Evolutionary conservation across 345 rosid species (phyloP), one percentile per base, ranked within the genome.

Genomic region (Gossypium rotundifolium): DNA sequence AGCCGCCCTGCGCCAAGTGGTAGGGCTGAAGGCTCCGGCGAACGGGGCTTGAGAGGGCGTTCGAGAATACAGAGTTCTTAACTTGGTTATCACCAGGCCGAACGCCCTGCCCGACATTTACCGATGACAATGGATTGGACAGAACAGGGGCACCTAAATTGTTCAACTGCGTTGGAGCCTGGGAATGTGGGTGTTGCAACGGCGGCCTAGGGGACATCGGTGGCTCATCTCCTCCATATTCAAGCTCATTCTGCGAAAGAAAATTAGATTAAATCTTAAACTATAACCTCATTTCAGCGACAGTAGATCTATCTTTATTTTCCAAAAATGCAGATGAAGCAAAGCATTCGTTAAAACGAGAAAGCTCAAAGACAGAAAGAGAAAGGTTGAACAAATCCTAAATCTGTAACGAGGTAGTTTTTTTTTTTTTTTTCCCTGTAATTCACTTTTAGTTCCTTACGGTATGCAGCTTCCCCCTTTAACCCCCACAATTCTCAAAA

Each of bases 41-140:
- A 71, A 88, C 85, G 0, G 96, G 96, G 77, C 96, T 90, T 11
- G 93, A 89, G 48, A 91, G 89, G 60, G 84, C 91, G 59, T 83
- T 81, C 1, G 90, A 87, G 76, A 87, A 87, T 45, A 85, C 89
- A 1, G 84, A 76, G 83, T 78, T 52, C 79, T 90, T 90, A 7
- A 79, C 82, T 80, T 85, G 87, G 12, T 77, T 77, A 76, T 89
- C 93, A 3, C 78, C 82, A 18, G 84, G 61, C 3, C 84, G 84
- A 65, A 62, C 65, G 67, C 80, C 83, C 17, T 80, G 81, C n/a
- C 66, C 83, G 2, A 33, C 69, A 7, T 76, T 62, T 11, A 81
- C 71, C 3, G 82, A 76, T 45, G 83, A 52, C 53, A 77, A 83
- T n/a, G 83, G 86, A 77, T 74, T 79, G 25, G 85, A 79, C 72